Base-by-base conservation (phyloP, 1,284 basidiomycete species). In the Pseudomicrostroma phylloplanum region DNA sequence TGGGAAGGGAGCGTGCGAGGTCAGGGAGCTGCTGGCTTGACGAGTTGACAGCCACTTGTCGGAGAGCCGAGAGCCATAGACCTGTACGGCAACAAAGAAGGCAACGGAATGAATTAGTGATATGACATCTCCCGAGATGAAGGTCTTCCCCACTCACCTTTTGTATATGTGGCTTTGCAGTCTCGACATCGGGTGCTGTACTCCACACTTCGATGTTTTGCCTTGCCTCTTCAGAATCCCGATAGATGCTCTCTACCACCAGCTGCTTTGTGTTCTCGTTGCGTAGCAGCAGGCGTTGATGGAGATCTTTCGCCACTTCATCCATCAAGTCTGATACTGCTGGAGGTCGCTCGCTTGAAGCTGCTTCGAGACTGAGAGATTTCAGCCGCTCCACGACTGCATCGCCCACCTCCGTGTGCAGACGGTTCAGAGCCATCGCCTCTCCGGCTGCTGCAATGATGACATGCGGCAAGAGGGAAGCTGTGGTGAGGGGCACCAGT, bases 211-310 rank as follows among this genome's bases (percentile, higher is more conserved):
- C 81, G 15, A 97, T 91, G 76, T 99, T 99, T 80, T 94, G 90
- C 67, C 84, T 84, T 9, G 91, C 88, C 79, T 94, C 91, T 56
- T 74, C 72, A 30, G 73, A 73, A 54, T 79, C 76, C 9, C 72
- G 69, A 63, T 82, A 97, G 73, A 99, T 97, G 74, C 91, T 93
- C 77, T 97, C 93, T 64, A 99, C 89, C 65, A 92, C 87, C 53
- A 98, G 88, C 69, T 92, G 92, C 83, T 96, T 97, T 60, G 93
- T 97, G 81, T 87, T 92, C 80, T 97, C 94, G 72, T 96, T 96
- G 64, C 96, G 85, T 51, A 97, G 83, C 15, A 94, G 81, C 2
- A 98, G 82, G 70, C 88, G 88, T 79, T 96, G 91, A 79, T 97
- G 94, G 30, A 97, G 83, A 80, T 93, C 91, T 15, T 86, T 85